These are phyloP conservation scores for Ophiostoma ulmi DNA, from an alignment of 2,329 filamentous ascomycete genomes.

Conservation along the genomic window DNA sequence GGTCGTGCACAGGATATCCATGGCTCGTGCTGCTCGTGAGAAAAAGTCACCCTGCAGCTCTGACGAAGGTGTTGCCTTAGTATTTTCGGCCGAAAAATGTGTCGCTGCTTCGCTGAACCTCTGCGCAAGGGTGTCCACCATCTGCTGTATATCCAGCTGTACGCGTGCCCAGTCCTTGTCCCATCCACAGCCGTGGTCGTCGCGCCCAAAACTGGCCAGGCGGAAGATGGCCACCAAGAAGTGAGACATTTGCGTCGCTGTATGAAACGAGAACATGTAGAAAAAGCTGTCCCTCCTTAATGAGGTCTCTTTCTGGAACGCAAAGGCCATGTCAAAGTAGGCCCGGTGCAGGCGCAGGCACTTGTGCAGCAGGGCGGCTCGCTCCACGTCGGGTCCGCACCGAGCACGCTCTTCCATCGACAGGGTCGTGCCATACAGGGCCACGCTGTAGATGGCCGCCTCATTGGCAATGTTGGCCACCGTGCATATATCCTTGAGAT, in stretches of 20 bases:
- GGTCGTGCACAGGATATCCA: background rate
- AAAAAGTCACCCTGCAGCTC: background rate
- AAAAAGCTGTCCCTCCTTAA: conserved; percentile 15
- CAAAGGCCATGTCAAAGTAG: conserved; percentile 17
- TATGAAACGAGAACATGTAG: conserved; percentile 20
- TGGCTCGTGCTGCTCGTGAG: background rate
- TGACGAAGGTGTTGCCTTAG: background rate
- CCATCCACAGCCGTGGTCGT: conserved; percentile 21
- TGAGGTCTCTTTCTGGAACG: background rate
- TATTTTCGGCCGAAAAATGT: background rate
- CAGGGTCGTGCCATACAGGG: conserved; percentile 7
- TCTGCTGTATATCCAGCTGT: conserved; percentile 9
- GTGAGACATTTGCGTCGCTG: conserved; percentile 18
- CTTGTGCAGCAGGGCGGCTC: conserved; percentile 4
- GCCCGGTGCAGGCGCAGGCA: conserved; percentile 18
- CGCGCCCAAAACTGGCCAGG: conserved; percentile 14
- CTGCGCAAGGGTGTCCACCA: conserved; percentile 4
- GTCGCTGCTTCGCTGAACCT: background rate
- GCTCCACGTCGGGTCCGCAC: conserved; percentile 16
- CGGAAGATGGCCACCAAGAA: conserved; percentile 19
- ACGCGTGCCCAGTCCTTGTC: conserved; percentile 19
- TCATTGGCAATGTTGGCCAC: conserved; percentile 16
- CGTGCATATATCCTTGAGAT: conserved; percentile 16
- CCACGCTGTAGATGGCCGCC: conserved; percentile 17
- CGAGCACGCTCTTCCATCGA: background rate